Base-by-base conservation (phyloP, 2,329 filamentous ascomycete species). In the Shiraia sp. region DNA sequence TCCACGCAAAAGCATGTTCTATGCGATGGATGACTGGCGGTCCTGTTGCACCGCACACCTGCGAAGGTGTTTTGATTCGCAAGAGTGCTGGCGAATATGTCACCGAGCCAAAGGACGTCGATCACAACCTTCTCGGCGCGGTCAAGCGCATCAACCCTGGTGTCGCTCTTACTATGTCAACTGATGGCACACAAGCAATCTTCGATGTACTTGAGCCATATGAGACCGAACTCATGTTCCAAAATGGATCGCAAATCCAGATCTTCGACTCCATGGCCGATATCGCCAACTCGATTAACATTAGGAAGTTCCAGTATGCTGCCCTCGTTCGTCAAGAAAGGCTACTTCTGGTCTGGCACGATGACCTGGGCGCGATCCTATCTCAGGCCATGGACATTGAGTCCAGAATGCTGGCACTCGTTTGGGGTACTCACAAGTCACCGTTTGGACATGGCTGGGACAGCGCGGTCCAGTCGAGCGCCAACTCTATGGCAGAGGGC, bases 301-400 rank as follows among this genome's bases (percentile, higher is more conserved):
- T 87, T 44, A 90, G 88, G 40, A 90, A 90, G 65, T 82, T 88
- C 64, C 87, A 91, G 63, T 90, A 87, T 56, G 87, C 87, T 4
- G 87, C 88, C 12, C 90, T 91, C 59, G 79, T 91, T 31, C 84
- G 85, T 2, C 81, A 80, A 0, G 85, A 89, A 50, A 81, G 81
- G 4, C 73, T 90, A 3, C 72, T 91, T 2, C 75, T 91, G 1
- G 86, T 91, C 1, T 91, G 88, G 87, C 87, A 91, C 47, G 87
- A 91, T 55, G 86, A 90, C 40, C 79, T 87, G 2, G 74, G 85
- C 39, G 83, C 89, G 55, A 74, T 91, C 10, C 76, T 90, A 6
- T 72, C 79, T 40, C 77, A 87, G 40, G 87, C 86, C 32, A 83
- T 84, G 65, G 76, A 78, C 15, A 88, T 91, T 45, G 86, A 91